Base-by-base conservation (phyloP, 805 yeast genomes). In the Candida glaebosa region DNA sequence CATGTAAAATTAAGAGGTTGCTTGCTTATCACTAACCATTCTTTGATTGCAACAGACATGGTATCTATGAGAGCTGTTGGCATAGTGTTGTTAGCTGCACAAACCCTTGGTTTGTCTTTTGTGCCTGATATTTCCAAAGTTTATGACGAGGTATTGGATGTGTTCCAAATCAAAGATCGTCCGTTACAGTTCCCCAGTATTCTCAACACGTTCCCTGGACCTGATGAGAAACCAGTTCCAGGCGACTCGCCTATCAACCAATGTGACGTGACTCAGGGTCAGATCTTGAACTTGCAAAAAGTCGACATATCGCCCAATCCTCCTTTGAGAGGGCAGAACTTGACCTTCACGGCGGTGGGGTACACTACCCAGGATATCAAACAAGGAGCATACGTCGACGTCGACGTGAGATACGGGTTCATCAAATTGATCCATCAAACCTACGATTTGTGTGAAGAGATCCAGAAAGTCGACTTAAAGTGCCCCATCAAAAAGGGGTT, bases 381-480 rank as follows among this genome's bases (percentile, higher is more conserved):
- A 20, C 91, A 87, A 15, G 99, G 99, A 25, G 87, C 98, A 0
- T 93, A 90, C 55, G 95, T 93, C 38, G 96, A 90, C 51, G 91
- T 93, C 20, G 95, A 88, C 51, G 98, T 93, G 16, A 77, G 86
- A 50, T 84, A 89, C 56, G 99, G 98, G 4, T 90, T 85, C 67
- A 90, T 93, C 64, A 85, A 85, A 52, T 74, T 93, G 43, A 67
- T 93, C 40, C 84, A 87, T 53, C 91, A 89, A 60, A 87, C 95
- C n/a, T 86, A 83, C 60, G 98, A 93, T 61, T 71, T 93, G 47
- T 93, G 99, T 65, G 96, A 89, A 50, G 82, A 88, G 58, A 72
- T 89, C 44, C 78, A 79, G 40, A 84, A 89, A 53, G 90, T 89
- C 34, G 96, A 86, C 55, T 65, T 89, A 70, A 74, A 76, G 44